Conservation (phyloP, 352 stramenopile species). For the Pythium guiyangense region DNA sequence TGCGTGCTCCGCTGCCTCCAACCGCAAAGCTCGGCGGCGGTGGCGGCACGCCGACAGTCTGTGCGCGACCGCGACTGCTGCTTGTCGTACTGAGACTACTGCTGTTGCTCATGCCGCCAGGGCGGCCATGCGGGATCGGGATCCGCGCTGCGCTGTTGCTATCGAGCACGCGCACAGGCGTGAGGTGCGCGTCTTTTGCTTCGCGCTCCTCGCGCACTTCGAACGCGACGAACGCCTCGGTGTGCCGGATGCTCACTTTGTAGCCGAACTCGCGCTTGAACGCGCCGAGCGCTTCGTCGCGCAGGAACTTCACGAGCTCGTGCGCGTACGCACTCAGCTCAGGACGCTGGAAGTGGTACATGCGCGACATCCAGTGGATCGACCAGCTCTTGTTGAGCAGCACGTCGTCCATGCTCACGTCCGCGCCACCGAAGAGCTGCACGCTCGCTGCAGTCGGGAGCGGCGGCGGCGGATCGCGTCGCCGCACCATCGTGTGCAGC, state of each 20-base stretch:
- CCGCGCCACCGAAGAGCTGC: slow-evolving; percentile 2
- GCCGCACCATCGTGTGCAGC: background rate
- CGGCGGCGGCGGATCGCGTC: slow-evolving; percentile 3
- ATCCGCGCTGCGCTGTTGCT: slow-evolving; percentile 1
- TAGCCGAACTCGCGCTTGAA: slow-evolving; percentile 56
- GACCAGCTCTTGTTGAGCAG: slow-evolving; percentile 47
- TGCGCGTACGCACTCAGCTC: slow-evolving; percentile 53
- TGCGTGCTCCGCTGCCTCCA: background rate
- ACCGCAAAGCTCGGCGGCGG: slow-evolving; percentile 4
- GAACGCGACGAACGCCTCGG: slow-evolving; percentile 46
- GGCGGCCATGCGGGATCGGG: background rate
- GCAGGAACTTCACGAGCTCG: slow-evolving; percentile 61
- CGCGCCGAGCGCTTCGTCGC: slow-evolving; percentile 35
- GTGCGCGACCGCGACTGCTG: background rate
- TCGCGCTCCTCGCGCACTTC: slow-evolving; percentile 51
- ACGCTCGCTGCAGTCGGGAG: background rate
- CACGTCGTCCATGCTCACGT: slow-evolving; percentile 47
- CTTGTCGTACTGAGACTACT: background rate
- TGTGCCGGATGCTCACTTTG: slow-evolving; percentile 55
- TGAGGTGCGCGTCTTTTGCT: slow-evolving; percentile 2
- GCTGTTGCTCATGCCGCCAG: too few species aligned
- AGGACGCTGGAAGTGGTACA: slow-evolving; percentile 51
- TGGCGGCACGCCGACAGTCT: background rate
- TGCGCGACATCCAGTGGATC: slow-evolving; percentile 55
- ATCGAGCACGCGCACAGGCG: background rate